These are phyloP conservation scores for Penicillium silybi DNA, from an alignment of 495 filamentous ascomycete genomes.

Conservation along the genomic window DNA sequence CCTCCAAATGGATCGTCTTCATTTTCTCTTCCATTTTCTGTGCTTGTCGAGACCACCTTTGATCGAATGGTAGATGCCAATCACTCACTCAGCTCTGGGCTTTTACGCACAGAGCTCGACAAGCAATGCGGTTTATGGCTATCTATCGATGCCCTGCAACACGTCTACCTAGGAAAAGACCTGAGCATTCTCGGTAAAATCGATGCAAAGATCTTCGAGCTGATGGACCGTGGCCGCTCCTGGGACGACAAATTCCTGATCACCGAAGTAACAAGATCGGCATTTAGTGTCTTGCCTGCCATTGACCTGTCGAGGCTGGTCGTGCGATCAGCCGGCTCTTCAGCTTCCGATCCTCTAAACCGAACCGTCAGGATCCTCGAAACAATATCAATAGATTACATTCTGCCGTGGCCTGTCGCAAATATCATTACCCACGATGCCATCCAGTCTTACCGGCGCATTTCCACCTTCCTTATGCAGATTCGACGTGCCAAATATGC, in stretches of 20 bases:
- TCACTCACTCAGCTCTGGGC: conserved; percentile 60
- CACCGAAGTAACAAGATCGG: conserved; percentile 71
- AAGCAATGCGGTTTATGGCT: conserved; percentile 62
- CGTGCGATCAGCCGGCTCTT: conserved; percentile 37
- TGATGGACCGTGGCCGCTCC: conserved; percentile 61
- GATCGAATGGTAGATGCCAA: conserved; percentile 67
- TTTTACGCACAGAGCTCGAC: conserved; percentile 63
- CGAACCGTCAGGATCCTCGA: conserved; percentile 51
- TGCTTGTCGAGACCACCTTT: conserved; percentile 66
- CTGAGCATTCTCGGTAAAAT: conserved; percentile 60
- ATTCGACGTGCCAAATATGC: conserved; percentile 66
- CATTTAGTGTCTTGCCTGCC: conserved; percentile 49
- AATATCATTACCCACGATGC: conserved; percentile 68
- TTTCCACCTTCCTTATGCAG: conserved; percentile 75
- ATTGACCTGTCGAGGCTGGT: conserved; percentile 59
- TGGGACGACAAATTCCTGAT: conserved; percentile 85
- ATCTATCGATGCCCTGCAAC: conserved; percentile 62
- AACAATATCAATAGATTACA: conserved; percentile 55
- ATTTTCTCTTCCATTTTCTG: conserved; percentile 66
- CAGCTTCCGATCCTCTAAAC: conserved; percentile 5
- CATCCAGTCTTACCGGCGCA: conserved; percentile 59
- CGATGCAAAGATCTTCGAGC: conserved; percentile 67
- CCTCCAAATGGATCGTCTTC: conserved; percentile 22
- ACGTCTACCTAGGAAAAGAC: conserved; percentile 70
- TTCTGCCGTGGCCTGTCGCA: conserved; percentile 79